A percentile compares a stretch with the other conserved stretches of the same genome.
These are phyloP conservation scores for Crithidia sp. DNA, from an alignment of 208 protist genomes.

Conservation along the genomic window DNA sequence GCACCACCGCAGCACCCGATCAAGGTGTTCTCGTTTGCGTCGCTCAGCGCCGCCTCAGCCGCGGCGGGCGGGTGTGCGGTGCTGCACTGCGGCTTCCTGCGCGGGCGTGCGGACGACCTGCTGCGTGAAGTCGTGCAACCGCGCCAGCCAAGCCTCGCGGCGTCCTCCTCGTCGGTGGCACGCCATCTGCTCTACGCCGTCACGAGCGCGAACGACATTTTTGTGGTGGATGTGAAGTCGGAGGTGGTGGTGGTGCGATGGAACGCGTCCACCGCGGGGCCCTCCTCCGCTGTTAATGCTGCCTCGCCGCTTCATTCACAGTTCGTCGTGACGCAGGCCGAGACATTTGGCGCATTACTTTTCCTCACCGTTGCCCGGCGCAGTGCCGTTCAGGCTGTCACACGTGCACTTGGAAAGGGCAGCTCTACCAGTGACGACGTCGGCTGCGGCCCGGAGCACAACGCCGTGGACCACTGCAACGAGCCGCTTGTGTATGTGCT, in stretches of 20 bases:
- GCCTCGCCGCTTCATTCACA: slow-evolving; percentile 26
- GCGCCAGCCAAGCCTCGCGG: slow-evolving; percentile 1
- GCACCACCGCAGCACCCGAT: slow-evolving; percentile 20
- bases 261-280: slow-evolving; percentile 6
- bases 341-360: slow-evolving; percentile 39
- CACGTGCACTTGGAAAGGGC: background rate
- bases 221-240: slow-evolving; percentile 34
- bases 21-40: slow-evolving; percentile 32
- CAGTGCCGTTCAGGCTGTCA: background rate
- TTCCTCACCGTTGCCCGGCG: slow-evolving; percentile 37
- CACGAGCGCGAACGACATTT: slow-evolving; percentile 34
- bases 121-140: slow-evolving; percentile 34
- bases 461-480: slow-evolving; percentile 19
- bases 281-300: background rate
- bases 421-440: background rate
- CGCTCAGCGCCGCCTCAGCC: slow-evolving; percentile 14
- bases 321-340: slow-evolving; percentile 33
- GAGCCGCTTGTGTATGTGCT: slow-evolving; percentile 37
- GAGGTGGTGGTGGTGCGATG: slow-evolving; percentile 31
- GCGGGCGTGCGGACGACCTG: slow-evolving; percentile 41
- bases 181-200: slow-evolving; percentile 36
- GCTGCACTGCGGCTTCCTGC: slow-evolving; percentile 39
- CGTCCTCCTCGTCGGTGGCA: slow-evolving; percentile 8
- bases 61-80: slow-evolving; percentile 26
- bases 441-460: slow-evolving; percentile 23